Evolutionary conservation across 768 basidiomycete species (phyloP).

Genomic region (Mycena olivaceomarginata): DNA sequence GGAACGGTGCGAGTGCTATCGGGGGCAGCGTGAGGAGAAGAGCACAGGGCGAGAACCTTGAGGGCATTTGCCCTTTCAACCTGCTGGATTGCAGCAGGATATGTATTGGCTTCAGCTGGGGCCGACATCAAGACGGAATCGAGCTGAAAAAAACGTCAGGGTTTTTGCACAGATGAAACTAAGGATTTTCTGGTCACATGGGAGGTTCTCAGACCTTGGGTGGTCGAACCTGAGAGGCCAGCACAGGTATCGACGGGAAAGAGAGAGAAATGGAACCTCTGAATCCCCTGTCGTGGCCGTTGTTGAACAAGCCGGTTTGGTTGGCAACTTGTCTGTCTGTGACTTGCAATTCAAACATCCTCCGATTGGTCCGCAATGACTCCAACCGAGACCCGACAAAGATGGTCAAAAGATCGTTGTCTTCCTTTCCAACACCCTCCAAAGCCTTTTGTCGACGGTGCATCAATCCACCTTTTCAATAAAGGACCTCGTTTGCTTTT

Average conservation of each 20-base stretch:
- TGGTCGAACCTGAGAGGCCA: slow-evolving; percentile 9
- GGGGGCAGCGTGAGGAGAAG: slow-evolving; percentile 35
- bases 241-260: slow-evolving; percentile 26
- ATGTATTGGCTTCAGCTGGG: slow-evolving; percentile 21
- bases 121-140: slow-evolving; percentile 30
- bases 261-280: slow-evolving; percentile 31
- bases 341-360: slow-evolving; percentile 10
- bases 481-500: background rate
- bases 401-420: too few relatives aligned
- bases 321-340: slow-evolving; percentile 34
- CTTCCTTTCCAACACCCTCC: background rate
- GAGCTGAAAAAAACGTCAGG: slow-evolving; percentile 37
- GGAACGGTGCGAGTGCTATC: slow-evolving; percentile 26
- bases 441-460: background rate
- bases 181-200: slow-evolving; percentile 10
- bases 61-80: slow-evolving; percentile 21
- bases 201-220: background rate
- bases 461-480: background rate
- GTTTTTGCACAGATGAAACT: slow-evolving; percentile 18
- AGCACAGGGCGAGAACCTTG: slow-evolving; percentile 39
- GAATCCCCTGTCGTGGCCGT: slow-evolving; percentile 34
- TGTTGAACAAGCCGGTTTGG: slow-evolving; percentile 37
- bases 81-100: slow-evolving; percentile 31
- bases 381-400: slow-evolving; percentile 21
- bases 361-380: slow-evolving; percentile 28